phyloP scores from a whole-genome alignment of 306 rosid genomes.

The Vigna hirtella region DNA sequence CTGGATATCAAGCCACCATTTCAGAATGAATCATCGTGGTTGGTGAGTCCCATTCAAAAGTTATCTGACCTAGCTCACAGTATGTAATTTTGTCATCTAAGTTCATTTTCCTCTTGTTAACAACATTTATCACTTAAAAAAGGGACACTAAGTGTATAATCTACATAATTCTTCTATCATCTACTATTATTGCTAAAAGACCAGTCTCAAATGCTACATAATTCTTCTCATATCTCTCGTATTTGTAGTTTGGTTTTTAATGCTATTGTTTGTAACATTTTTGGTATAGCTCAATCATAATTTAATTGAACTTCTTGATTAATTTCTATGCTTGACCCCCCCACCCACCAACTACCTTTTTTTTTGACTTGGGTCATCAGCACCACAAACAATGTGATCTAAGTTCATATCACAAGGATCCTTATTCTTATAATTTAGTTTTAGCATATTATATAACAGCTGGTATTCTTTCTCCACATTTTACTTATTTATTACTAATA shows the following conservation, averaged over 20 bases:
- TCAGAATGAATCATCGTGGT: constrained; percentile 96
- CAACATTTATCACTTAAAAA: neutral
- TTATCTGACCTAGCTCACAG: constrained; percentile 13
- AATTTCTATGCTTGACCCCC: constrained; percentile 18
- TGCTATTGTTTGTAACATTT: neutral
- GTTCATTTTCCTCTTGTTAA: constrained; percentile 8
- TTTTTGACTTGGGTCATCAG: constrained; percentile 25
- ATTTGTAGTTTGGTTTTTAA: constrained; percentile 14
- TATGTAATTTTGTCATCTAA: constrained; percentile 3
- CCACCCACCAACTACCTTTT: neutral
- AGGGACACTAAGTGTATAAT: constrained; percentile 18
- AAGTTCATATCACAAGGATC: constrained; percentile 27
- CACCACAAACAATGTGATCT: neutral
- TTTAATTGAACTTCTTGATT: neutral
- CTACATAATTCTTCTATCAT: constrained; percentile 21
- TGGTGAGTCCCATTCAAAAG: constrained; percentile 69
- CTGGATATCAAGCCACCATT: constrained; percentile 82
- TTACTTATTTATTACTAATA: constrained; percentile 6
- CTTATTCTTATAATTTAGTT: constrained; percentile 18
- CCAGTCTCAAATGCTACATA: constrained; percentile 34
- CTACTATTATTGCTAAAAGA: constrained; percentile 6
- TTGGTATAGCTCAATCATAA: neutral
- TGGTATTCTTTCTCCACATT: constrained; percentile 10
- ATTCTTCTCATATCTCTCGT: constrained; percentile 6
- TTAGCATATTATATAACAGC: constrained; percentile 28